Percentiles rank a stretch among this genome's conserved stretches.
phyloP scores from a whole-genome alignment of 1,284 basidiomycete species.

The Ustilago xerochloae region DNA sequence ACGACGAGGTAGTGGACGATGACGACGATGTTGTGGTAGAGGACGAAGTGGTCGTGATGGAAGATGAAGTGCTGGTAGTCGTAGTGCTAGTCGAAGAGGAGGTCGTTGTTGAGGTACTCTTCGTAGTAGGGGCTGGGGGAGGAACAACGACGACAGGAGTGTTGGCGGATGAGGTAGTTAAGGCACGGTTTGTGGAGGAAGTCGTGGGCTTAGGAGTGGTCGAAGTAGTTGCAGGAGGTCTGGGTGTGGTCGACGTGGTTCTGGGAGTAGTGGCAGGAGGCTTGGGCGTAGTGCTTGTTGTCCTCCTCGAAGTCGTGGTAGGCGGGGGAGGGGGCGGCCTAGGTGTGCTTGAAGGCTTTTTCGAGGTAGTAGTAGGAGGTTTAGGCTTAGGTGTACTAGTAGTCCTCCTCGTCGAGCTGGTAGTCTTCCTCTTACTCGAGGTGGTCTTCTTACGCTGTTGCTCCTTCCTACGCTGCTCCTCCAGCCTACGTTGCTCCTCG shows the following conservation, averaged over 20 bases:
- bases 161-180: slow-evolving; percentile 5
- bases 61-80: not conserved
- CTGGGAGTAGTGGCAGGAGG: not conserved
- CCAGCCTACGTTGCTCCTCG: too few species aligned
- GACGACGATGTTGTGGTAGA: slow-evolving; percentile 3
- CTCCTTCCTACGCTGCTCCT: too few species aligned
- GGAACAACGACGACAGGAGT: not conserved
- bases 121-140: not conserved
- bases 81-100: not conserved
- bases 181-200: slow-evolving; percentile 8
- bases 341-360: slow-evolving; percentile 2
- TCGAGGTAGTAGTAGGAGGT: not conserved
- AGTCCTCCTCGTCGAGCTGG: not conserved
- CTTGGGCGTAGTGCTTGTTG: not conserved
- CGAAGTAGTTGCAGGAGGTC: slow-evolving; percentile 1
- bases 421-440: slow-evolving; percentile 6
- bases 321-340: not conserved
- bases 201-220: slow-evolving; percentile 7
- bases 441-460: not conserved
- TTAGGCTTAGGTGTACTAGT: not conserved
- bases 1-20: slow-evolving; percentile 9
- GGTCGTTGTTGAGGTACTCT: slow-evolving; percentile 1
- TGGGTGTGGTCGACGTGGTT: slow-evolving; percentile 4
- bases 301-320: slow-evolving; percentile 1
- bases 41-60: not conserved